phyloP scores from a whole-genome alignment of 768 basidiomycete species.

The Amanita phalloides region DNA sequence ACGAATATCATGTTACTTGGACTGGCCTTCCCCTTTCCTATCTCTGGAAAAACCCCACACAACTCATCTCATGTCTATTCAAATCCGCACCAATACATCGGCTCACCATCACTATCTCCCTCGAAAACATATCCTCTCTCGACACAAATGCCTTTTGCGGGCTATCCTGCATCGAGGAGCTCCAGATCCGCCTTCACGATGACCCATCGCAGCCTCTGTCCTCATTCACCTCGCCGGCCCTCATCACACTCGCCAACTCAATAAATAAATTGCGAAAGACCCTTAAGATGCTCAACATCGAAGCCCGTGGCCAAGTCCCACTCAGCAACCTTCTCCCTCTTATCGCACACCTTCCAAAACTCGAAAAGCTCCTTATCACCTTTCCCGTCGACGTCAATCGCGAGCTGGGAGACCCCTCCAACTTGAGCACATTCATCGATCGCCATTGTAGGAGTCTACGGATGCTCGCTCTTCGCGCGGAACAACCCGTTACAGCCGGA shows the following conservation, averaged over 20 bases:
- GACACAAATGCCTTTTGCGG: background rate
- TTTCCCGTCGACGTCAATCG: slow-evolving; percentile 26
- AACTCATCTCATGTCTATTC: slow-evolving; percentile 10
- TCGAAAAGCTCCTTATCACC: slow-evolving; percentile 25
- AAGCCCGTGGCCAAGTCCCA: slow-evolving; percentile 34
- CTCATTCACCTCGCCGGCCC: background rate
- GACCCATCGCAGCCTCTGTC: slow-evolving; percentile 16
- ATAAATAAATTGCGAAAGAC: slow-evolving; percentile 24
- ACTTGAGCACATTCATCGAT: slow-evolving; percentile 24
- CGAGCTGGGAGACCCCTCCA: slow-evolving; percentile 31
- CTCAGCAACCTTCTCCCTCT: slow-evolving; percentile 28
- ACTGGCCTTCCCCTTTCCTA: slow-evolving; percentile 28
- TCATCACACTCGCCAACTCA: slow-evolving; percentile 20
- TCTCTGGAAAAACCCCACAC: slow-evolving; percentile 7
- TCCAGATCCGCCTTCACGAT: slow-evolving; percentile 1
- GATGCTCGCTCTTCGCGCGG: slow-evolving; percentile 29
- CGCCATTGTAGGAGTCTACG: slow-evolving; percentile 23
- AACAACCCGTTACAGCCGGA: slow-evolving; percentile 22
- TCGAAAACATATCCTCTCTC: slow-evolving; percentile 9
- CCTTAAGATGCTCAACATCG: slow-evolving; percentile 27
- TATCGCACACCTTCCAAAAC: slow-evolving; percentile 19
- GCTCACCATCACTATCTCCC: slow-evolving; percentile 11
- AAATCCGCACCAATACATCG: background rate
- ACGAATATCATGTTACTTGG: slow-evolving; percentile 42
- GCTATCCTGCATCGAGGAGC: background rate